Evolutionary conservation across 106 monocot species (phyloP).

Genomic region (Alisma plantagoaquatica): DNA sequence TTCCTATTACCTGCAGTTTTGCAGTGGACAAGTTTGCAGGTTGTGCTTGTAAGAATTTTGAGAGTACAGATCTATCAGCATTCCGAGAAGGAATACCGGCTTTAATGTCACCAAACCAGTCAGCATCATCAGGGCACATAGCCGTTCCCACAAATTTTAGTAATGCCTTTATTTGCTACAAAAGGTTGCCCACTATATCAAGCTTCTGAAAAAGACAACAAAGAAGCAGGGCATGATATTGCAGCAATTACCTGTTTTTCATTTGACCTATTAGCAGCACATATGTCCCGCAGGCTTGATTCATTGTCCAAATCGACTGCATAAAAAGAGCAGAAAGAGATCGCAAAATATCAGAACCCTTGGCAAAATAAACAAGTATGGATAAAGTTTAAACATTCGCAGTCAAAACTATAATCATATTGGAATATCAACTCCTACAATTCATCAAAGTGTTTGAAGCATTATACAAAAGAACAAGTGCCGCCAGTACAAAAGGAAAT

Average conservation of each 20-base stretch:
- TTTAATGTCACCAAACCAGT: conserved; percentile 65
- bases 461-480: too few species aligned
- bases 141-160: conserved; percentile 63
- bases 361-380: too few species aligned
- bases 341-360: too few species aligned
- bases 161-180: conserved; percentile 87
- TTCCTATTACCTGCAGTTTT: conserved; percentile 70
- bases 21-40: conserved; percentile 76
- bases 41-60: conserved; percentile 78
- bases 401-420: too few species aligned
- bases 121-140: conserved; percentile 72
- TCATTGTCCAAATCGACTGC: conserved; percentile 31
- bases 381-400: too few species aligned
- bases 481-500: too few species aligned
- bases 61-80: conserved; percentile 68
- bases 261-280: conserved; percentile 86
- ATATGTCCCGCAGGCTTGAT: conserved; percentile 74
- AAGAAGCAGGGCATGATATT: neutral
- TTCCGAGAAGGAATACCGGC: conserved; percentile 41
- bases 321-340: too few species aligned
- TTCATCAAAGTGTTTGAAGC: too few species aligned
- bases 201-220: neutral
- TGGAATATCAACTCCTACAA: too few species aligned
- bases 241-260: conserved; percentile 65
- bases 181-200: neutral